Conservation (phyloP, 2,329 filamentous ascomycete species). For the Aspergillus costaricaensis region DNA sequence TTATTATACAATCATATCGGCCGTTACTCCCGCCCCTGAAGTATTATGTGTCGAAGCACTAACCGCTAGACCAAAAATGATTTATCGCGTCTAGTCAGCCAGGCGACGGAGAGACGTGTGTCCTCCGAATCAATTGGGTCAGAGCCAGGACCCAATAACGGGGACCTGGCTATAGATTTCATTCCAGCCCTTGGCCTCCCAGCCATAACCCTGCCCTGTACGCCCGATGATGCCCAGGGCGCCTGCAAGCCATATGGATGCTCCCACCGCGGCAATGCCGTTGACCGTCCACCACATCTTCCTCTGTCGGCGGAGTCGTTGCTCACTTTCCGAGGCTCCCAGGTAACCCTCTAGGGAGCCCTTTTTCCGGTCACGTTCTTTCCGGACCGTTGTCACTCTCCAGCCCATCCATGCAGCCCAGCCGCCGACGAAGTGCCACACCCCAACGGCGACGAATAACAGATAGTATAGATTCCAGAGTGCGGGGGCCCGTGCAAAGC, state of each 20-base stretch:
- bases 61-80: too few relatives aligned
- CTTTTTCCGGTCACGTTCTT: constrained; percentile 28
- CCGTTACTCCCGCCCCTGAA: not conserved
- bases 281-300: constrained; percentile 73
- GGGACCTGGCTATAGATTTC: constrained; percentile 66
- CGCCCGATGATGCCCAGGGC: constrained; percentile 75
- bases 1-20: not conserved
- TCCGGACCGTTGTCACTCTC: constrained; percentile 44
- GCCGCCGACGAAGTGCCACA: constrained; percentile 81
- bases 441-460: constrained; percentile 66
- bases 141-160: constrained; percentile 56
- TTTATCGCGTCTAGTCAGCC: too few relatives aligned
- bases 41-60: too few relatives aligned
- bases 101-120: too few relatives aligned
- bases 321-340: constrained; percentile 52
- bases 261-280: constrained; percentile 58
- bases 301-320: constrained; percentile 56
- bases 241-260: constrained; percentile 77
- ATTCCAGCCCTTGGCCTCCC: constrained; percentile 80
- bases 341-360: constrained; percentile 36
- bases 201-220: constrained; percentile 70
- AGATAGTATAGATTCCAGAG: constrained; percentile 70
- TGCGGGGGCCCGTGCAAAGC: constrained; percentile 70
- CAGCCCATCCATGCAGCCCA: constrained; percentile 76
- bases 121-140: constrained; percentile 1